These are phyloP conservation scores for Phialophora macrospora DNA, from an alignment of 2,329 filamentous ascomycete genomes.

Conservation along the genomic window DNA sequence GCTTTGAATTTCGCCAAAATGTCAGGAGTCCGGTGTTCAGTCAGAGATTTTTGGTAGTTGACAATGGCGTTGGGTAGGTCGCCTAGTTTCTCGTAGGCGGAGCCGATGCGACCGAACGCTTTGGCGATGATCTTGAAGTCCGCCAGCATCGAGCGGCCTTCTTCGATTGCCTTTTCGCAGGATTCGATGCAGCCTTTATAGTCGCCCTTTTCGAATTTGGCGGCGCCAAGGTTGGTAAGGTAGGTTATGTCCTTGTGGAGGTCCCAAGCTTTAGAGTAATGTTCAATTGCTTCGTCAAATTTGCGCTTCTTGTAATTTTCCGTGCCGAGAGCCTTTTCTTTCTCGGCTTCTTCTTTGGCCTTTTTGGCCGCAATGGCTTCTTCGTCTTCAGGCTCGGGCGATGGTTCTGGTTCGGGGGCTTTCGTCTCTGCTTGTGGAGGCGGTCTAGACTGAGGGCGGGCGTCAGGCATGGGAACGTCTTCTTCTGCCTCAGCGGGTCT, in stretches of 20 bases:
- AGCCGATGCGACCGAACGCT: conserved; percentile 91
- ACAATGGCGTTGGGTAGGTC: conserved; percentile 79
- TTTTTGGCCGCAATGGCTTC: conserved; percentile 83
- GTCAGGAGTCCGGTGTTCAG: conserved; percentile 94
- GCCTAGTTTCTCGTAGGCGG: conserved; percentile 88
- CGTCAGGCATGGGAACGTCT: conserved; percentile 79
- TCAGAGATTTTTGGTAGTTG: conserved; percentile 91
- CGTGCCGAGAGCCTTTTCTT: conserved; percentile 91
- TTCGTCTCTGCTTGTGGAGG: conserved; percentile 50
- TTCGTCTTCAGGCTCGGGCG: conserved; percentile 74
- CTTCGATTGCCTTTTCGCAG: conserved; percentile 85
- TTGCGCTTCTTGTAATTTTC: conserved; percentile 98
- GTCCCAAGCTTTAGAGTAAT: conserved; percentile 96
- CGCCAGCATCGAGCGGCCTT: conserved; percentile 85
- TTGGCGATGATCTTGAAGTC: conserved; percentile 96
- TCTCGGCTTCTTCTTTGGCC: conserved; percentile 89
- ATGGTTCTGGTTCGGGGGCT: conserved; percentile 67
- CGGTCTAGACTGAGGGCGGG: conserved; percentile 54
- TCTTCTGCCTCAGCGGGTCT: conserved; percentile 62
- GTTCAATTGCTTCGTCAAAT: conserved; percentile 90
- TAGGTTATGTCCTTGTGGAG: conserved; percentile 95
- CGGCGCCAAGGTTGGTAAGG: conserved; percentile 92
- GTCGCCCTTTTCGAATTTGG: conserved; percentile 95
- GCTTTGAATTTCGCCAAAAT: conserved; percentile 89
- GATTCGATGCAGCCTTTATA: conserved; percentile 83